phyloP scores from a whole-genome alignment of 1,284 basidiomycete species.

The Pseudozyma flocculosa region DNA sequence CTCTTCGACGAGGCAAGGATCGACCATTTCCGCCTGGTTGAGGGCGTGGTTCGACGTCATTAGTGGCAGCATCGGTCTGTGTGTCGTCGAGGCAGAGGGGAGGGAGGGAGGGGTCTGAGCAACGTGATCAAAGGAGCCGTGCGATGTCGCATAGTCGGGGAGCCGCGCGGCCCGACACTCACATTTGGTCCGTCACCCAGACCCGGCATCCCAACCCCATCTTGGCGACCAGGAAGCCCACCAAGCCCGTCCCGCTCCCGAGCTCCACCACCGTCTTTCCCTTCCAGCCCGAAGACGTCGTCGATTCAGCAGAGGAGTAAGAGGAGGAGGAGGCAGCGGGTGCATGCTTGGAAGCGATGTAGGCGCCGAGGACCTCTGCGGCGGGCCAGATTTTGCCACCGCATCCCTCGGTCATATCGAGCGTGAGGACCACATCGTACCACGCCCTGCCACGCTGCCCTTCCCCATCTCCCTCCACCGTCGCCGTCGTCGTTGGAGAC shows the following conservation, averaged over 20 bases:
- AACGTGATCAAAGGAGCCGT: too few relatives aligned
- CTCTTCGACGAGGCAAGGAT: slow-evolving; percentile 22
- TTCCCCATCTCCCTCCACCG: too few relatives aligned
- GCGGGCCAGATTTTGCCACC: slow-evolving; percentile 91
- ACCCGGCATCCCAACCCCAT: slow-evolving; percentile 64
- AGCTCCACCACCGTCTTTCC: slow-evolving; percentile 69
- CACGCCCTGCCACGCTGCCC: not conserved
- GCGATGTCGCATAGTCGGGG: too few relatives aligned
- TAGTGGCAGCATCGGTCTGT: slow-evolving; percentile 42
- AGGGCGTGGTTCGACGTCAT: slow-evolving; percentile 45
- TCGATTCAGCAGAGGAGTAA: not conserved
- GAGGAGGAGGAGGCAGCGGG: slow-evolving; percentile 2
- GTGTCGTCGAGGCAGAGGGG: not conserved
- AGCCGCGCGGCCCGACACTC: slow-evolving; percentile 59
- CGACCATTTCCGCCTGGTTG: slow-evolving; percentile 14
- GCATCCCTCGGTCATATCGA: slow-evolving; percentile 81
- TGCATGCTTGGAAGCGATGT: slow-evolving; percentile 34
- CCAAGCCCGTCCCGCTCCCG: slow-evolving; percentile 81
- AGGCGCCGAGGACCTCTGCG: slow-evolving; percentile 69
- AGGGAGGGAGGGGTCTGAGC: not conserved
- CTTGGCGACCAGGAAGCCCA: slow-evolving; percentile 76
- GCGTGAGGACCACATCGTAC: slow-evolving; percentile 61
- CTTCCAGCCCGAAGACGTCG: slow-evolving; percentile 16
- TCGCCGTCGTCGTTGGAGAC: too few relatives aligned
- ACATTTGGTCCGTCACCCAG: slow-evolving; percentile 87